These are phyloP conservation scores for Nannochloropsis oceanica DNA, from an alignment of 108 stramenopile genomes.

Conservation along the genomic window DNA sequence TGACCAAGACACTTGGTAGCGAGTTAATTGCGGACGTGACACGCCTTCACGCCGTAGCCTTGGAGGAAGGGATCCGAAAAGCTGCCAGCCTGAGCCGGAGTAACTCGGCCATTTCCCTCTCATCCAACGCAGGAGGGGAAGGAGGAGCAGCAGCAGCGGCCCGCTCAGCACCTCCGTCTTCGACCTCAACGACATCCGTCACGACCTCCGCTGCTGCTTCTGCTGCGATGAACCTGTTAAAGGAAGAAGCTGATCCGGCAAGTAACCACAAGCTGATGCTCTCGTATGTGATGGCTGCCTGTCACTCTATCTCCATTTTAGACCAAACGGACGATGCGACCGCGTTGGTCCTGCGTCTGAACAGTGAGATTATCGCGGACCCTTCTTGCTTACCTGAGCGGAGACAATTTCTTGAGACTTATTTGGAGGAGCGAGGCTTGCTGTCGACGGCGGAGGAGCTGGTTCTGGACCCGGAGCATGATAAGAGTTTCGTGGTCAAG, in stretches of 20 bases:
- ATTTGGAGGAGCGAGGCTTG: not conserved
- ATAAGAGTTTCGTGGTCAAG: not conserved
- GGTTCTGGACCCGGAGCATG: not conserved
- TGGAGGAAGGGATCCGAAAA: not conserved
- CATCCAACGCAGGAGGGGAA: not conserved
- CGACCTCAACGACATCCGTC: not conserved
- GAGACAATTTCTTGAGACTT: not conserved
- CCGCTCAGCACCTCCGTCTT: not conserved
- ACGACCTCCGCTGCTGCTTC: not conserved
- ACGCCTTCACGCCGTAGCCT: not conserved
- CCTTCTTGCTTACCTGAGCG: not conserved
- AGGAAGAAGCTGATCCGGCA: not conserved
- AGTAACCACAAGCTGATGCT: not conserved
- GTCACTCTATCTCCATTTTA: not conserved
- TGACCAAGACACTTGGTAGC: not conserved
- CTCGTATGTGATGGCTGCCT: not conserved
- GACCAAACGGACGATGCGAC: not conserved
- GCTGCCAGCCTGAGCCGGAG: not conserved
- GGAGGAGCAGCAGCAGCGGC: not conserved
- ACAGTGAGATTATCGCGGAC: not conserved
- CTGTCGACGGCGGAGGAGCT: not conserved
- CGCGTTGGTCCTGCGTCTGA: not conserved
- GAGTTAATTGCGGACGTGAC: not conserved
- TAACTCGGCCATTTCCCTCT: not conserved
- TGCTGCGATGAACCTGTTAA: not conserved